Conservation (phyloP, 2,329 filamentous ascomycete species). For the Dactylellina parvicollis region DNA sequence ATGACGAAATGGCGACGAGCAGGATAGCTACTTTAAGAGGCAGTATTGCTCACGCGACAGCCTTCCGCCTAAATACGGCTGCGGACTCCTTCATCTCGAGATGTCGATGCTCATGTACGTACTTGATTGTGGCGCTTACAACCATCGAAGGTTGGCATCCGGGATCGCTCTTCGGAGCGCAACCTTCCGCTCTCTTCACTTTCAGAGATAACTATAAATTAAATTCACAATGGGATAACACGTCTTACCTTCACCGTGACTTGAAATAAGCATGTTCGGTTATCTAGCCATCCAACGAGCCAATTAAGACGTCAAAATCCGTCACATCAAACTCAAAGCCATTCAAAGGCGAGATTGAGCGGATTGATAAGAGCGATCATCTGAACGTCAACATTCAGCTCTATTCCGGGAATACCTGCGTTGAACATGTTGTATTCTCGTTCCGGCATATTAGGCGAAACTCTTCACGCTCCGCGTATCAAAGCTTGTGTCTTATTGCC, state of each 20-base stretch:
- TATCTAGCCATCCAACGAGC: not conserved
- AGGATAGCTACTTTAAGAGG: conserved; percentile 25
- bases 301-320: conserved; percentile 16
- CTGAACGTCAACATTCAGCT: conserved; percentile 2
- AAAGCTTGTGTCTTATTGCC: not conserved
- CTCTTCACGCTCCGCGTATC: not conserved
- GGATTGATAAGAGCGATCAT: conserved; percentile 15
- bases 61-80: not conserved
- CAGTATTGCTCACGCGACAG: conserved; percentile 22
- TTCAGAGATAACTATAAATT: not conserved
- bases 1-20: conserved; percentile 38
- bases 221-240: no score
- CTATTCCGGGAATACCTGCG: not conserved
- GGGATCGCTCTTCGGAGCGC: not conserved
- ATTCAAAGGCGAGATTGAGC: conserved; percentile 6
- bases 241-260: no score
- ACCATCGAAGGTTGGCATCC: not conserved
- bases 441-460: conserved; percentile 11
- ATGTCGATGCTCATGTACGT: no score
- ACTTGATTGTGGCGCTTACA: no score
- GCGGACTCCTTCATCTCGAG: no score
- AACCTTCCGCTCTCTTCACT: not conserved
- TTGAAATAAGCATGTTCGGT: not conserved
- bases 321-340: conserved; percentile 21
- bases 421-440: conserved; percentile 35